Evolutionary conservation across 345 rosid genomes (phyloP), one percentile per base, ranked within the genome.

Genomic region (Melaleuca quinquenervia): DNA sequence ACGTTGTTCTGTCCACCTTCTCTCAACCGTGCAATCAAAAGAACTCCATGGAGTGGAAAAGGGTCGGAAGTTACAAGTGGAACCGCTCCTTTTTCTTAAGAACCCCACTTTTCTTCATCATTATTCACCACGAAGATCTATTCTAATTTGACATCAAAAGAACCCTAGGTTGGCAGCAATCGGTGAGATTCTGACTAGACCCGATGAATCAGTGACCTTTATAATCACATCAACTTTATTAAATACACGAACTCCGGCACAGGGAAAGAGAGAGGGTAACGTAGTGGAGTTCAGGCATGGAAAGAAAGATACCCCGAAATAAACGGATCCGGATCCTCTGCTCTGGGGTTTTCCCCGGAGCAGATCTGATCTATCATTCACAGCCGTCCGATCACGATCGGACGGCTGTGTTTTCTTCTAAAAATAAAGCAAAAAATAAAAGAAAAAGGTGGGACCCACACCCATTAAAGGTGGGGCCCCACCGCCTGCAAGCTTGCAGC

Each of bases 111-210:
- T 80, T 27, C 22, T 55, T 29, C 49, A 82, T 32, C 36, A 82
- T 85, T 41, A 29, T 85, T 82, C 50, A 26, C 58, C 44, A 18
- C 20, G 76, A 16, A 41, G 29, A 56, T 29, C 24, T 56, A 45
- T 24, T 32, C 80, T 56, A 52, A 55, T 85, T 85, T 82, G 82
- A 11, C 86, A 88, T 86, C 80, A 89, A 91, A 90, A 90, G 94
- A 89, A 92, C 91, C 93, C 90, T 91, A 92, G 92, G 94, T 90
- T 93, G 93, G 94, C 92, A 70, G 94, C 92, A 70, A 26, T 50
- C 18, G 91, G 89, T 87, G 93, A 91, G 90, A 90, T 90, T 91
- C 92, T 92, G 93, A 90, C 92, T 76, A 89, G 92, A 88, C 90
- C 90, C 94, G 87, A 85, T 89, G 89, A 90, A 88, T 84, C 86